Conservation (phyloP, 352 stramenopile genomes). For the Pythium inflatum region DNA sequence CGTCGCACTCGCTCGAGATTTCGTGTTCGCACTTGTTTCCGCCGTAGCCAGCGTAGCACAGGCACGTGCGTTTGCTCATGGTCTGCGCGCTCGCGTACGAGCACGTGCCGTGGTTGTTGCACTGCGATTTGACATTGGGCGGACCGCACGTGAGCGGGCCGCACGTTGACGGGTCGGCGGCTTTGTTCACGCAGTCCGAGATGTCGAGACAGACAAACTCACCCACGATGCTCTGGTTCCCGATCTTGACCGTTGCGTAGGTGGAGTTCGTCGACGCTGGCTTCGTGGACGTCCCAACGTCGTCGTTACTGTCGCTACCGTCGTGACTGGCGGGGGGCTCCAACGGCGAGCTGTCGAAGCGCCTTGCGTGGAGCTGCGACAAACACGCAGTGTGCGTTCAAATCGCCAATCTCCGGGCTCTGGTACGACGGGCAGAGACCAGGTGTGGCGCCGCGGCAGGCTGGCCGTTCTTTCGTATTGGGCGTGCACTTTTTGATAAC, state of each 20-base stretch:
- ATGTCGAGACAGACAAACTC: conserved; percentile 50
- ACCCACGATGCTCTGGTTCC: conserved; percentile 54
- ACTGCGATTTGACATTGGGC: conserved; percentile 28
- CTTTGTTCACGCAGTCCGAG: conserved; percentile 50
- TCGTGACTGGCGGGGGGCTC: too few species aligned
- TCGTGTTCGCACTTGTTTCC: conserved; percentile 56
- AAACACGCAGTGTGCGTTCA: conserved; percentile 82
- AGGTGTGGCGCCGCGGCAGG: conserved; percentile 63
- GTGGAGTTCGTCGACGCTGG: not conserved
- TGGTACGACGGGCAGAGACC: conserved; percentile 80
- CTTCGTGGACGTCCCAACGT: not conserved
- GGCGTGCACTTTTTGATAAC: conserved; percentile 74
- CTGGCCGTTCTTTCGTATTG: conserved; percentile 67
- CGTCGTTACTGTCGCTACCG: not conserved
- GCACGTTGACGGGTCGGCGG: conserved; percentile 42
- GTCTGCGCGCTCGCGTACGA: conserved; percentile 41
- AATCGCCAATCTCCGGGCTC: conserved; percentile 57
- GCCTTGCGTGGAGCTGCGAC: too few species aligned
- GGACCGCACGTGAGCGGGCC: conserved; percentile 40
- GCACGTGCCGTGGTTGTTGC: conserved; percentile 56
- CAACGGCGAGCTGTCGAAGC: too few species aligned
- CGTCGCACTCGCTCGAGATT: conserved; percentile 48
- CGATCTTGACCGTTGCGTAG: conserved; percentile 43
- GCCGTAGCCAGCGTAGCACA: conserved; percentile 46
- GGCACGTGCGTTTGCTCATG: conserved; percentile 39